Evolutionary conservation across 169 alveolate species (phyloP), one percentile per base, ranked within the genome.

Genomic region (Amoebophrya sp.): DNA sequence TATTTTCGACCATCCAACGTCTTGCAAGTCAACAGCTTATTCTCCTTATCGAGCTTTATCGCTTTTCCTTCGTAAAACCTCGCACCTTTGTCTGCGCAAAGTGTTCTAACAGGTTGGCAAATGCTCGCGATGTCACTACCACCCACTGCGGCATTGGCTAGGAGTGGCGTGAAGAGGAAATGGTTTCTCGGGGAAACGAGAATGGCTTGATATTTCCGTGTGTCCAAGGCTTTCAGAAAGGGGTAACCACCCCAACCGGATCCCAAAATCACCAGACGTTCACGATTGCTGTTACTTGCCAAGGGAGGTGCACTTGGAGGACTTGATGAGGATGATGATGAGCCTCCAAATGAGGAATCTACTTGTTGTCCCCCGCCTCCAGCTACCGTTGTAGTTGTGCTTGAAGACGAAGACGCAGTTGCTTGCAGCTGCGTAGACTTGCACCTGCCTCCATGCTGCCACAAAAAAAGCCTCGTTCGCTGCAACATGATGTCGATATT

Each of bases 231-330:
- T 36, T 65, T 29, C 83, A 65, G 33, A 6, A 65, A 12, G 33
- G 36, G 83, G 83, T 65, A 65, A 29, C 83, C 83, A 18, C 38
- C 83, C 83, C 83, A 65, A 26, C 83, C 83, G 83, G 83, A 65
- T 10, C 83, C 83, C 38, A 65, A 36, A 65, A 65, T 18, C 33
- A 65, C 83, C 2, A 65, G 26, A 6, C 83, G 2, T 36, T 65
- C 83, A 29, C 65, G n/a, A n/a, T n/a, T n/a, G n/a, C n/a, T n/a
- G n/a, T n/a, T n/a, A n/a, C n/a, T n/a, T n/a, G n/a, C n/a, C n/a
- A n/a, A n/a, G n/a, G n/a, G n/a, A n/a, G n/a, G n/a, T n/a, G n/a
- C n/a, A n/a, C n/a, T n/a, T n/a, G n/a, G n/a, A n/a, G n/a, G n/a
- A n/a, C n/a, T n/a, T n/a, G n/a, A n/a, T n/a, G n/a, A n/a, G n/a